Evolutionary conservation across 1,284 basidiomycete genomes (phyloP), one percentile per base, ranked within the genome.

Genomic region (Sanghuangporus weigelae): DNA sequence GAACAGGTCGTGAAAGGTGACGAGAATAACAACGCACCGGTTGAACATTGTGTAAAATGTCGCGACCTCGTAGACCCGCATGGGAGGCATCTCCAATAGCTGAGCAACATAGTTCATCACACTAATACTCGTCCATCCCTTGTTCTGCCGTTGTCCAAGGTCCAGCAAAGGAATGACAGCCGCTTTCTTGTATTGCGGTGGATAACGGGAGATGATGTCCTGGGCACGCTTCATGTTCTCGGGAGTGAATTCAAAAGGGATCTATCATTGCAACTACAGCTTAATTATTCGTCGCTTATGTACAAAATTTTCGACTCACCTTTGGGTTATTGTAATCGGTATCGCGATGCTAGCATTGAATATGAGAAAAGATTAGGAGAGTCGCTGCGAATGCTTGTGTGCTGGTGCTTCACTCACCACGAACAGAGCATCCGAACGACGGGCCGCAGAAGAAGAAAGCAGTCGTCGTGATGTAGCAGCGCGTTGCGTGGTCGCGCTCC

Each of bases 41-140:
- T 96, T 97, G 82, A 95, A 98, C 96, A 99, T 98, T 69, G 96
- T 99, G 78, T 99, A 99, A 80, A 99, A 99, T 11, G 95, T 97
- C 12, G 97, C 96, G 59, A 99, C 97, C 79, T 99, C 97, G 76
- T 99, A 99, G 6, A 99, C 97, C 19, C 96, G 89, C 97, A 99
- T 99, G 61, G 94, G 93, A 7, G 93, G 93, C 88, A 99, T 93
- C 72, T 93, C 94, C 60, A 99, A 83, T 44, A 96, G 78, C 67
- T 90, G 87, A 1, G 96, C 96, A 55, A 99, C 90, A 71, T 95
- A 93, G 79, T 99, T 98, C 96, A 99, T 99, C 67, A 96, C 95
- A 71, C 91, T 93, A 70, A 99, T 96, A 73, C 91, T 95, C n/a
- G 95, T 96, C 94, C 95, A 99, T 71, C 95, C 95, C 71, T 95